Evolutionary conservation across 345 rosid species (phyloP).

Genomic region (Hibiscus tridactylites): DNA sequence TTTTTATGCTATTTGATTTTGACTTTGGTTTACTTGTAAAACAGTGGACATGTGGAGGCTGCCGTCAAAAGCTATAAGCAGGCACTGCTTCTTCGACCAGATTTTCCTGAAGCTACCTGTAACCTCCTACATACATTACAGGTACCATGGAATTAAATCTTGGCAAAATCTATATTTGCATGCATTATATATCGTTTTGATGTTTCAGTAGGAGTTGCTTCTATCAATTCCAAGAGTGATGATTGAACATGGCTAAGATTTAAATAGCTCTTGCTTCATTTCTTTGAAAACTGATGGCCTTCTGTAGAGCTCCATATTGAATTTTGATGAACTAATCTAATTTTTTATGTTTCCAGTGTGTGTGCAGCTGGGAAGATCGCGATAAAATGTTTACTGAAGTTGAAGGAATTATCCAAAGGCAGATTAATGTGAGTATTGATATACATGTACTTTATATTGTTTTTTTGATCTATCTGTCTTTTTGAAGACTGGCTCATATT

Average conservation of each 20-base stretch:
- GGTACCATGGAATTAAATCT: slow-evolving; percentile 25
- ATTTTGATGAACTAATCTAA: not conserved
- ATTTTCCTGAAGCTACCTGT: slow-evolving; percentile 97
- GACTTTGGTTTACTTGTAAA: not conserved
- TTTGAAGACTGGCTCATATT: not conserved
- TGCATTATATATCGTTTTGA: not conserved
- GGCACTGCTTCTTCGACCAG: slow-evolving; percentile 71
- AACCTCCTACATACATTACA: slow-evolving; percentile 90
- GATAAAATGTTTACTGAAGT: slow-evolving; percentile 76
- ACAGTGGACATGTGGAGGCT: slow-evolving; percentile 88
- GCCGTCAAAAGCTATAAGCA: slow-evolving; percentile 90
- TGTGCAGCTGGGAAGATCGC: slow-evolving; percentile 93
- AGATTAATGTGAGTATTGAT: slow-evolving; percentile 54
- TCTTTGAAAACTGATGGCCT: not conserved
- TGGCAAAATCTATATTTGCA: not conserved
- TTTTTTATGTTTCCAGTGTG: slow-evolving; percentile 40
- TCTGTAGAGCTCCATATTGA: not conserved
- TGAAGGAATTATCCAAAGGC: slow-evolving; percentile 79
- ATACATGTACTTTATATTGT: not conserved
- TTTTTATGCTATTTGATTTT: not conserved
- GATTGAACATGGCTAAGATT: not conserved
- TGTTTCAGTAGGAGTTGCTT: not conserved
- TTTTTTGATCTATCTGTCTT: not conserved
- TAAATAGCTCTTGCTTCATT: not conserved
- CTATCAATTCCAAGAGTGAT: not conserved